These are phyloP conservation scores for Hyaloscypha variabilis DNA, from an alignment of 495 filamentous ascomycete genomes.

Conservation along the genomic window DNA sequence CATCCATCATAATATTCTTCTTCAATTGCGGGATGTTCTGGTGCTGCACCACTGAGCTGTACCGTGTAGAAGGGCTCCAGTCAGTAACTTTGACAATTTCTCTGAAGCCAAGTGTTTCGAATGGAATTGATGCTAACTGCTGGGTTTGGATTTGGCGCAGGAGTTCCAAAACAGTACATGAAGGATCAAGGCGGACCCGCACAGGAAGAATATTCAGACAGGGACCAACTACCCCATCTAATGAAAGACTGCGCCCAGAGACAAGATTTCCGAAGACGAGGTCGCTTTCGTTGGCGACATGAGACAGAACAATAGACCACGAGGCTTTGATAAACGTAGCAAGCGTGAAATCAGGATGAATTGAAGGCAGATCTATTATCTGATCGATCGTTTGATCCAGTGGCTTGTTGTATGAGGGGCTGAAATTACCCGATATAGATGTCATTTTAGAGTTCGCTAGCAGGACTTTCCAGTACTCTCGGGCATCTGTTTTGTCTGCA, in stretches of 20 bases:
- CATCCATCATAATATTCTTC: too few relatives aligned
- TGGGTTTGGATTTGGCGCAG: slow-evolving; percentile 50
- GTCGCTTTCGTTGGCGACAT: slow-evolving; percentile 47
- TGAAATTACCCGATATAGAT: too few relatives aligned
- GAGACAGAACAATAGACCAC: slow-evolving; percentile 63
- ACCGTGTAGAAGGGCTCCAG: slow-evolving; percentile 24
- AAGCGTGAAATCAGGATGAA: too few relatives aligned
- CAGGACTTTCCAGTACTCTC: slow-evolving; percentile 57
- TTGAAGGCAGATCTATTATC: too few relatives aligned
- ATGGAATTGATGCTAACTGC: slow-evolving; percentile 57
- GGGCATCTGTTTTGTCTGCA: slow-evolving; percentile 47
- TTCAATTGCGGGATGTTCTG: too few relatives aligned
- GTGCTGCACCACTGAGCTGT: too few relatives aligned
- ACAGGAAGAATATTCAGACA: slow-evolving; percentile 44
- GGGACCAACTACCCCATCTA: slow-evolving; percentile 33
- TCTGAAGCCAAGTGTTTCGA: slow-evolving; percentile 43
- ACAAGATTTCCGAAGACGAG: slow-evolving; percentile 65
- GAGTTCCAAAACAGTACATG: slow-evolving; percentile 42
- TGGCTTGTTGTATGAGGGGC: too few relatives aligned
- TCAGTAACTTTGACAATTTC: slow-evolving; percentile 35
- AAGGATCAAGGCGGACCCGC: slow-evolving; percentile 36
- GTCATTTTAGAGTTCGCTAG: slow-evolving; percentile 54
- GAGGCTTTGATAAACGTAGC: slow-evolving; percentile 58
- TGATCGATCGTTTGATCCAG: too few relatives aligned
- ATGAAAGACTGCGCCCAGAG: slow-evolving; percentile 55